Conservation (phyloP, 768 basidiomycete genomes). For the Suillus placidus region DNA sequence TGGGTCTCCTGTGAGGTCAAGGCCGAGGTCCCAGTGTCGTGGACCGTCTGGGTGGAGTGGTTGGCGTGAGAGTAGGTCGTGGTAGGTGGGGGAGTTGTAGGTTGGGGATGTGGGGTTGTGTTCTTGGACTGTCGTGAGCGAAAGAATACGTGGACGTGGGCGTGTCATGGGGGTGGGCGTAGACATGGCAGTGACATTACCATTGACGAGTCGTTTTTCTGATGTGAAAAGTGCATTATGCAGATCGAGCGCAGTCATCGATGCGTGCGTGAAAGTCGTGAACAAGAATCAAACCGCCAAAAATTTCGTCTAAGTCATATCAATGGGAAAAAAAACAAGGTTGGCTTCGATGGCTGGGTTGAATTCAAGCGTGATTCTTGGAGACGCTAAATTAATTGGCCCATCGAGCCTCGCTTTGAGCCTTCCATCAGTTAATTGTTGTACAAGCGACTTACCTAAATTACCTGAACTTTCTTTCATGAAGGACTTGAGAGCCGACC, state of each 20-base stretch:
- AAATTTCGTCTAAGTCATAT: background rate
- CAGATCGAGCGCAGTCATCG: conserved; percentile 64
- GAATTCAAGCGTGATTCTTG: background rate
- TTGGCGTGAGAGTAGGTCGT: conserved; percentile 40
- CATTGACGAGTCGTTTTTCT: conserved; percentile 16
- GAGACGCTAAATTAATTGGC: conserved; percentile 5
- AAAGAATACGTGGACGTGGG: conserved; percentile 11
- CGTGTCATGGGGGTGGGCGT: background rate
- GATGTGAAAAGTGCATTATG: conserved; percentile 55
- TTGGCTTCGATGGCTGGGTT: background rate
- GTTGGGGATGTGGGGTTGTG: conserved; percentile 21
- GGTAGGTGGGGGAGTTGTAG: conserved; percentile 33
- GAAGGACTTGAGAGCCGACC: background rate
- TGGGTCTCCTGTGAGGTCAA: conserved; percentile 36
- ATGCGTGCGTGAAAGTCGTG: conserved; percentile 17
- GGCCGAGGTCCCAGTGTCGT: conserved; percentile 32
- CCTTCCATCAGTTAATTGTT: conserved; percentile 4
- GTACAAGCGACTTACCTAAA: conserved; percentile 7
- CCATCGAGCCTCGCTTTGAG: background rate
- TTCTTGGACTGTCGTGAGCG: conserved; percentile 11
- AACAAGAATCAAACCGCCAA: background rate
- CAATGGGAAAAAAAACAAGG: conserved; percentile 8
- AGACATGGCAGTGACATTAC: background rate
- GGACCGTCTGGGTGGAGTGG: conserved; percentile 47
- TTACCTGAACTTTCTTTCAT: background rate